These are phyloP conservation scores for Pythium angustatum DNA, from an alignment of 352 stramenopile genomes.

Conservation along the genomic window DNA sequence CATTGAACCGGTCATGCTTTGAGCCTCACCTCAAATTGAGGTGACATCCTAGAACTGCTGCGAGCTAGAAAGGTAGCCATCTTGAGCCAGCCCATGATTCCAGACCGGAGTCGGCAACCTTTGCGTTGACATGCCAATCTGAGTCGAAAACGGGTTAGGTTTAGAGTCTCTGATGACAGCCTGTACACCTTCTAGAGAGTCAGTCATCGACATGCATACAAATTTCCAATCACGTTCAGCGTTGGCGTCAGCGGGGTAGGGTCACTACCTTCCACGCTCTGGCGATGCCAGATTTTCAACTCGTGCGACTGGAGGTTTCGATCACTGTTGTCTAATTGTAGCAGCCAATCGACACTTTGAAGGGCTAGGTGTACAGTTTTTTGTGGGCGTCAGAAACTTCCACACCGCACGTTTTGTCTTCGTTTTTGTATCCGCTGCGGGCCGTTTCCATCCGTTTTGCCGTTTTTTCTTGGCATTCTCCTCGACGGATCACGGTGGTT, in stretches of 20 bases:
- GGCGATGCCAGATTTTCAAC: slow-evolving; percentile 11
- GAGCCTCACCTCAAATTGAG: too few relatives aligned
- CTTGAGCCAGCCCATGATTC: background rate
- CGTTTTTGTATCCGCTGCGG: slow-evolving; percentile 13
- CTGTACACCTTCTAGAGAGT: slow-evolving; percentile 20
- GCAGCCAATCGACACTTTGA: slow-evolving; percentile 23
- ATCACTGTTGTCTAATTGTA: slow-evolving; percentile 16
- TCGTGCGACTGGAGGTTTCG: slow-evolving; percentile 2
- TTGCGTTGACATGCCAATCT: too few relatives aligned
- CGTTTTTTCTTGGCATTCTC: slow-evolving; percentile 29
- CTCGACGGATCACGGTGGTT: background rate
- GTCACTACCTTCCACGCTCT: slow-evolving; percentile 6
- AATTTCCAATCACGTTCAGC: background rate
- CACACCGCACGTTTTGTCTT: slow-evolving; percentile 11
- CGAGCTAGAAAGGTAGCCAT: background rate
- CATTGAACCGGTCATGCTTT: too few relatives aligned
- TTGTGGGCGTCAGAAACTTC: slow-evolving; percentile 24
- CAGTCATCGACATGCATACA: slow-evolving; percentile 18
- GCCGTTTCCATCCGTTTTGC: slow-evolving; percentile 30
- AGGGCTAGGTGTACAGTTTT: slow-evolving; percentile 10
- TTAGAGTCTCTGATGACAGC: background rate
- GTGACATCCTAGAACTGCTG: too few relatives aligned
- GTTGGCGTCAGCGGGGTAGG: slow-evolving; percentile 18
- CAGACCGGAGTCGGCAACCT: background rate
- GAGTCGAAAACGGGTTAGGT: background rate